Percentiles rank a stretch among this genome's conserved stretches.
Conservation (phyloP, 2,329 filamentous ascomycete species). For the Nannizziopsis arthrosporioides region DNA sequence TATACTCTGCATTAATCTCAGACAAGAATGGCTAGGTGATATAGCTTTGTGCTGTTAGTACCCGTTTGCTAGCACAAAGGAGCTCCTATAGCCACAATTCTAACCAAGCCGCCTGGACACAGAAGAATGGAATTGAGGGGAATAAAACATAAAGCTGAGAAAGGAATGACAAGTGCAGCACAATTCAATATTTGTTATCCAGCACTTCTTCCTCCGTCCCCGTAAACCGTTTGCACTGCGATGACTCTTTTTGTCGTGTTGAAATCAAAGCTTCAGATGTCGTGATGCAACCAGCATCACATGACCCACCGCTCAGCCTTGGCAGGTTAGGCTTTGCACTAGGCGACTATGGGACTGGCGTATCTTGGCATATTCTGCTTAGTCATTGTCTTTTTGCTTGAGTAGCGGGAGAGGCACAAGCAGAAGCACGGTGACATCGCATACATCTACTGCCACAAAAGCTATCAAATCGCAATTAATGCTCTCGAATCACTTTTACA, state of each 20-base stretch:
- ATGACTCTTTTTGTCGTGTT: neutral
- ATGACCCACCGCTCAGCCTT: neutral
- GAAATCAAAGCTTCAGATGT: slow-evolving; percentile 10
- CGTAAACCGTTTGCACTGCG: no score
- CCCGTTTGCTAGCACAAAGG: neutral
- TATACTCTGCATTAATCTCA: neutral
- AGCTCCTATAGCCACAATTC: neutral
- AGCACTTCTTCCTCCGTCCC: no score
- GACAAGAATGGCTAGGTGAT: neutral
- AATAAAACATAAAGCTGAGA: neutral
- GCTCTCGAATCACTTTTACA: neutral
- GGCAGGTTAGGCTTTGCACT: neutral
- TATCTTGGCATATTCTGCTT: no score
- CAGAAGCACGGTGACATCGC: no score
- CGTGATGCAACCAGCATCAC: slow-evolving; percentile 5
- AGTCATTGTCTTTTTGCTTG: no score
- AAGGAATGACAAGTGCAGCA: no score
- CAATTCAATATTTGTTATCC: no score
- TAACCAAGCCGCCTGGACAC: neutral
- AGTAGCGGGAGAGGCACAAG: no score
- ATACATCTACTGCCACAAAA: no score
- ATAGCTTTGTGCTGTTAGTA: neutral
- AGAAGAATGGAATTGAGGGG: neutral
- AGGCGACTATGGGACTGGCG: no score
- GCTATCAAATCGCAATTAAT: neutral